phyloP scores from a whole-genome alignment of 495 filamentous ascomycete genomes.

The Penicillium paxilli region DNA sequence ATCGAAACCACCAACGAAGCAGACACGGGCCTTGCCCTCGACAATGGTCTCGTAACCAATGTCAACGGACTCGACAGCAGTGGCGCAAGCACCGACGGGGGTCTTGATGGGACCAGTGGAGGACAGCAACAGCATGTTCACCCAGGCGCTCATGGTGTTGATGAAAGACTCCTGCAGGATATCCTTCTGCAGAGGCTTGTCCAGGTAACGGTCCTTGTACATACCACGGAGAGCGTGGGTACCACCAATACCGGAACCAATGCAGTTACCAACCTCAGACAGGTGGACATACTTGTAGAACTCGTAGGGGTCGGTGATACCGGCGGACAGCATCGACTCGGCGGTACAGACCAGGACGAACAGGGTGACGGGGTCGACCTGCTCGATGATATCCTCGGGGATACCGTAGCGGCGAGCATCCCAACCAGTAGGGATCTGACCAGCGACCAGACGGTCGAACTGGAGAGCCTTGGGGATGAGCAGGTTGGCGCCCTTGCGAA shows the following conservation, averaged over 20 bases:
- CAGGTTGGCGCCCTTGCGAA: slow-evolving; percentile 92
- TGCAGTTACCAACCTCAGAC: slow-evolving; percentile 96
- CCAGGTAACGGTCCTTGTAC: slow-evolving; percentile 96
- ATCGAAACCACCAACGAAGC: slow-evolving; percentile 97
- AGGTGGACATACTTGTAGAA: slow-evolving; percentile 99
- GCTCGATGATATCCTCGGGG: slow-evolving; percentile 94
- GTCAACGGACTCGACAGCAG: slow-evolving; percentile 94
- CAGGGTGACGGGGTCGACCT: slow-evolving; percentile 94
- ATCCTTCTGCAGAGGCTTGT: slow-evolving; percentile 98
- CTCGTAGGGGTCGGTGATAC: slow-evolving; percentile 99
- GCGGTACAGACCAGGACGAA: slow-evolving; percentile 92
- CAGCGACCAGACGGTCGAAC: slow-evolving; percentile 96
- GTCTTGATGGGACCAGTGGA: slow-evolving; percentile 99
- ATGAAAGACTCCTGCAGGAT: slow-evolving; percentile 99
- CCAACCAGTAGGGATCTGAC: slow-evolving; percentile 96
- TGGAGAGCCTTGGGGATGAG: slow-evolving; percentile 94
- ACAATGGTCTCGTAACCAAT: slow-evolving; percentile 98
- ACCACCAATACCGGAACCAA: slow-evolving; percentile 97
- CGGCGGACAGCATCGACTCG: slow-evolving; percentile 84
- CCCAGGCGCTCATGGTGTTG: slow-evolving; percentile 99
- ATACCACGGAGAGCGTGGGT: slow-evolving; percentile 89
- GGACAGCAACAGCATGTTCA: slow-evolving; percentile 96
- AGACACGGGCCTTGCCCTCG: slow-evolving; percentile 94
- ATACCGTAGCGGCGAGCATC: slow-evolving; percentile 93
- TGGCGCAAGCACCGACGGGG: slow-evolving; percentile 95